Conservation (phyloP, 805 yeast genomes). For the Wickerhamiella australiensis region DNA sequence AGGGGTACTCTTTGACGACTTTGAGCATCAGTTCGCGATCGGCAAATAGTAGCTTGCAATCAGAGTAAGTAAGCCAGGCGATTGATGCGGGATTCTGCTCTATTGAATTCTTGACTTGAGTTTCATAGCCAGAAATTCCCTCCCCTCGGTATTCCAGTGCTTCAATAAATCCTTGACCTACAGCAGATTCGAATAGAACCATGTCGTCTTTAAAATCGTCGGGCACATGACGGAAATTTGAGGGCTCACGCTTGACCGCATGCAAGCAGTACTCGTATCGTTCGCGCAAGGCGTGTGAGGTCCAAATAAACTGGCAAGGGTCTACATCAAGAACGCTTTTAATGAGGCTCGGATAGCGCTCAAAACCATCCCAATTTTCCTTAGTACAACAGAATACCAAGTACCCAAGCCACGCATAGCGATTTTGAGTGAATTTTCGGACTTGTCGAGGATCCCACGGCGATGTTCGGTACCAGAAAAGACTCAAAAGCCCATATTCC, state of each 20-base stretch:
- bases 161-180: neutral
- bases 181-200: neutral
- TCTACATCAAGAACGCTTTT: neutral
- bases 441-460: neutral
- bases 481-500: neutral
- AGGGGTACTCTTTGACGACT: neutral
- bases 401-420: neutral
- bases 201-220: neutral
- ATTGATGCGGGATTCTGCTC: neutral
- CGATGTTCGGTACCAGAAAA: neutral
- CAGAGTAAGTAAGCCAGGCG: neutral
- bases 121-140: neutral
- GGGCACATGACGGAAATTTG: neutral
- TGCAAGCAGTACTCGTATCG: neutral
- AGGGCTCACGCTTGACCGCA: neutral
- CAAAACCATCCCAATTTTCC: neutral
- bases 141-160: neutral
- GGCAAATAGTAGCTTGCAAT: neutral
- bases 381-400: neutral
- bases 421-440: neutral
- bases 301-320: neutral
- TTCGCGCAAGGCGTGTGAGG: neutral
- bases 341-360: neutral
- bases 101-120: neutral
- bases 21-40: neutral